Evolutionary conservation across 2,329 filamentous ascomycete species (phyloP).

Genomic region (Aspergillus fischeri): DNA sequence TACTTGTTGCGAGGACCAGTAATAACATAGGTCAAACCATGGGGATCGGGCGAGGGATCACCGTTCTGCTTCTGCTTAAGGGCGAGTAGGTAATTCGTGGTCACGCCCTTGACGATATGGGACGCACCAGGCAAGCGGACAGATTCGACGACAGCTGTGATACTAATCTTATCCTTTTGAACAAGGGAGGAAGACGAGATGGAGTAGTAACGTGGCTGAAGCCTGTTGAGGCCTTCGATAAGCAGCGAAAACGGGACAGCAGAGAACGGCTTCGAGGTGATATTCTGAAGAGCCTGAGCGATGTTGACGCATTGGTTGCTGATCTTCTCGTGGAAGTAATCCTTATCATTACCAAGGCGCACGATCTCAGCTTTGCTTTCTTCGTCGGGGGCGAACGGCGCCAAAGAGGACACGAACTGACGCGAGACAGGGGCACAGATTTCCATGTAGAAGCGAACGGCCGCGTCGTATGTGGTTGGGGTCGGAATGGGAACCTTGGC

Average conservation of each 20-base stretch:
- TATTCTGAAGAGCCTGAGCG: constrained; percentile 71
- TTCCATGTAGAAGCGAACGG: constrained; percentile 92
- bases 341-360: constrained; percentile 86
- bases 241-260: constrained; percentile 89
- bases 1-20: constrained; percentile 93
- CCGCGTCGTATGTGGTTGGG: constrained; percentile 92
- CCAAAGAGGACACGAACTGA: constrained; percentile 84
- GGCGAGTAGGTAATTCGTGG: constrained; percentile 93
- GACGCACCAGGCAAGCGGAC: constrained; percentile 70
- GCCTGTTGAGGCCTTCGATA: constrained; percentile 88
- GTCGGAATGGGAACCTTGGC: constrained; percentile 97
- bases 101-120: constrained; percentile 84
- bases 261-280: constrained; percentile 73
- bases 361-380: constrained; percentile 80
- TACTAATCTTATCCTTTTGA: constrained; percentile 89
- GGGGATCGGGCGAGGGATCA: constrained; percentile 72
- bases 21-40: constrained; percentile 82
- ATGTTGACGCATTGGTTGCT: constrained; percentile 82
- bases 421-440: constrained; percentile 93
- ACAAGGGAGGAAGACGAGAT: constrained; percentile 96
- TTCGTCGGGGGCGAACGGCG: constrained; percentile 85
- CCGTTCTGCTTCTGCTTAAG: constrained; percentile 96
- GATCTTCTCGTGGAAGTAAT: constrained; percentile 88
- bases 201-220: constrained; percentile 98
- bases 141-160: constrained; percentile 91